These are phyloP conservation scores for Aspergillus ellipticus DNA, from an alignment of 495 filamentous ascomycete species.

Conservation along the genomic window DNA sequence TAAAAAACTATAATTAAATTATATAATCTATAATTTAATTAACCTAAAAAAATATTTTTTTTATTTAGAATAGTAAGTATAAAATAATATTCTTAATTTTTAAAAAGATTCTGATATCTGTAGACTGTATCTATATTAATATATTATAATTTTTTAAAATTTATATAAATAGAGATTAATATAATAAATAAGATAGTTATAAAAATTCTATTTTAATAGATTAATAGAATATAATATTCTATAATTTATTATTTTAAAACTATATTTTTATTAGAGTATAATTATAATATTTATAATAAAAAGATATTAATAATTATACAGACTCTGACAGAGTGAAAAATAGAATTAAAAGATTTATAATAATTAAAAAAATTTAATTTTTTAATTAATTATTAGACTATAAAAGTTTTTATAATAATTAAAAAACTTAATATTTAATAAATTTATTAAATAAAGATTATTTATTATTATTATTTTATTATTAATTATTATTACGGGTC, in stretches of 20 bases:
- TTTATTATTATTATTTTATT: background rate
- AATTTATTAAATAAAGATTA: background rate
- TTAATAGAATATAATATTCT: no score
- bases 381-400: background rate
- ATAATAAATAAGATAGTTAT: background rate
- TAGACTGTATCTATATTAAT: no score
- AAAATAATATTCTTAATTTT: background rate
- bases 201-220: no score
- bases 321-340: background rate
- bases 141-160: background rate
- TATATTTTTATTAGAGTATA: no score
- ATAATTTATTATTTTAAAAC: no score
- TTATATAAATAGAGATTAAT: background rate
- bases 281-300: background rate
- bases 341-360: background rate
- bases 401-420: background rate
- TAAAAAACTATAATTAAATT: background rate
- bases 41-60: background rate
- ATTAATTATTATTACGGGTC: no score
- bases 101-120: no score
- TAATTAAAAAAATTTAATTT: background rate
- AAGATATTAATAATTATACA: background rate
- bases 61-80: background rate
- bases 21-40: background rate
- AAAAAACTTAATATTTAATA: background rate